A percentile compares a stretch with the other conserved stretches of the same genome.
Conservation (phyloP, 306 rosid species). For the Albizia julibrissin region DNA sequence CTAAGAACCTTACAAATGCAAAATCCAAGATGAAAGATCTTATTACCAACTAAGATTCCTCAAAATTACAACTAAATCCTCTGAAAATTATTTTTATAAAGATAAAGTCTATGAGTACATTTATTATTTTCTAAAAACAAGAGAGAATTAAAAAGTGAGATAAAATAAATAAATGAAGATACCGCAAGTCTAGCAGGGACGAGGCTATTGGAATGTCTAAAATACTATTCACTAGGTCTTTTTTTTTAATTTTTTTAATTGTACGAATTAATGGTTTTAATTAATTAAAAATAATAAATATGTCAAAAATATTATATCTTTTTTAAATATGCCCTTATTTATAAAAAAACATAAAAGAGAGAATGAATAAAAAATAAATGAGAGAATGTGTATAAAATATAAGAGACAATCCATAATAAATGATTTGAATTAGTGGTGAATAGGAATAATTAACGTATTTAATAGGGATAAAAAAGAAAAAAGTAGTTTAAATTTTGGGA, state of each 20-base stretch:
- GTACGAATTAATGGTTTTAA: rapidly evolving
- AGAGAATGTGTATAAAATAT: too few relatives aligned
- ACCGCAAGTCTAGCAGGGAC: background rate
- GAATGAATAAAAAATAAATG: too few relatives aligned
- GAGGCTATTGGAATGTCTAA: constrained; percentile 9
- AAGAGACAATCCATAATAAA: too few relatives aligned
- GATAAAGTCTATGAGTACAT: background rate
- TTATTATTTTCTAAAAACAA: background rate
- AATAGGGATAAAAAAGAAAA: too few relatives aligned
- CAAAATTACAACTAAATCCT: background rate
- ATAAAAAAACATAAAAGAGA: too few relatives aligned
- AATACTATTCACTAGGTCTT: background rate
- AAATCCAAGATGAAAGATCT: background rate
- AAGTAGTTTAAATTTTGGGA: too few relatives aligned
- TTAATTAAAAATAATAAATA: too few relatives aligned
- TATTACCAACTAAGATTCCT: background rate
- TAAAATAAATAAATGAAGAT: background rate
- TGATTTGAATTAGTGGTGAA: too few relatives aligned
- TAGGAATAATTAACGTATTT: too few relatives aligned
- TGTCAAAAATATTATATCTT: too few relatives aligned
- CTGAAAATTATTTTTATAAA: background rate
- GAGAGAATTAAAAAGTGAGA: background rate
- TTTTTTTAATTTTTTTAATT: too few relatives aligned
- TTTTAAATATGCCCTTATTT: too few relatives aligned
- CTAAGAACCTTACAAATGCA: background rate